Evolutionary conservation across 495 filamentous ascomycete species (phyloP).

Genomic region (Penicillium manginii): DNA sequence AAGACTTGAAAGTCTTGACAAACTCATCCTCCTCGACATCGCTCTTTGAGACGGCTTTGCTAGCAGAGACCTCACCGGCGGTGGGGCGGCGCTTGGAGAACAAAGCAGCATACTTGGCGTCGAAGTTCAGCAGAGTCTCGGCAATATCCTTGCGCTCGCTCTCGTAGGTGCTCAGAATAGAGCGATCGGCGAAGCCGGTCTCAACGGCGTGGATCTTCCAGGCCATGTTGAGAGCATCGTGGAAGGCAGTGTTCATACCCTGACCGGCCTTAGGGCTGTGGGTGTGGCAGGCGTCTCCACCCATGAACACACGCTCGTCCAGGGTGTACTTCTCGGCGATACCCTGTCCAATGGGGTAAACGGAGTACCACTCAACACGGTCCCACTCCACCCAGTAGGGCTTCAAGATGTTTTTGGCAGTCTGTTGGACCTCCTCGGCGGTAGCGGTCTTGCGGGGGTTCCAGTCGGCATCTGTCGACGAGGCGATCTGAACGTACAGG

Average conservation of each 20-base stretch:
- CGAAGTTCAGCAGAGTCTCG: slow-evolving; percentile 72
- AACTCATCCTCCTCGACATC: slow-evolving; percentile 60
- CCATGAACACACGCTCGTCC: slow-evolving; percentile 62
- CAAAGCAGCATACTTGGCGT: slow-evolving; percentile 65
- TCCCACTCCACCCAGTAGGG: slow-evolving; percentile 62
- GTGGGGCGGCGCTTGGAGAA: slow-evolving; percentile 65
- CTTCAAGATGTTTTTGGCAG: slow-evolving; percentile 64
- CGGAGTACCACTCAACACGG: slow-evolving; percentile 62
- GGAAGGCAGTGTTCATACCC: slow-evolving; percentile 57
- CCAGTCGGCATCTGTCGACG: slow-evolving; percentile 63
- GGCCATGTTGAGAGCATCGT: slow-evolving; percentile 70
- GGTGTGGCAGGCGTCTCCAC: slow-evolving; percentile 67
- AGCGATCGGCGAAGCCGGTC: slow-evolving; percentile 59
- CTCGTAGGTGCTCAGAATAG: slow-evolving; percentile 70
- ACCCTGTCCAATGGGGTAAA: slow-evolving; percentile 66
- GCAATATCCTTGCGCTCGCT: slow-evolving; percentile 72
- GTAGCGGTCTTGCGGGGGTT: slow-evolving; percentile 54
- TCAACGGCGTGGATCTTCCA: slow-evolving; percentile 80
- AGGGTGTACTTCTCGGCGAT: slow-evolving; percentile 63
- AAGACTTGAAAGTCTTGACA: slow-evolving; percentile 66
- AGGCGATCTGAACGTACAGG: slow-evolving; percentile 75
- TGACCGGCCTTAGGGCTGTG: slow-evolving; percentile 72
- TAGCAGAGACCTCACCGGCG: slow-evolving; percentile 58
- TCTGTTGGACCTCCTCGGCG: slow-evolving; percentile 62
- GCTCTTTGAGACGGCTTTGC: slow-evolving; percentile 30